Conservation (phyloP, 768 basidiomycete genomes). For the Boletales sp. region DNA sequence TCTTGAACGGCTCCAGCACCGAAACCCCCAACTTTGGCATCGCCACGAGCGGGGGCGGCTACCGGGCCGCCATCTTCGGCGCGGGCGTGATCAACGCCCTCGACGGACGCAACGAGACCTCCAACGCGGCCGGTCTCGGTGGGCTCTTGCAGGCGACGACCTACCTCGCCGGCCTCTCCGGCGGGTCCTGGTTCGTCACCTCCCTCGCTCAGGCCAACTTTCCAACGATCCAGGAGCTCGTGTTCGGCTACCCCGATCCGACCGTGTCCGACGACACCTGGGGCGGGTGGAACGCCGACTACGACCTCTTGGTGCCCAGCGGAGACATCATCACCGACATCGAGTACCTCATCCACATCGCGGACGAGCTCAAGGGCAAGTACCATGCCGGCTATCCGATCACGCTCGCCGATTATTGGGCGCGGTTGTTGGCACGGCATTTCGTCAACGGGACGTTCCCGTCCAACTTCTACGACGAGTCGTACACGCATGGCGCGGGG, state of each 20-base stretch:
- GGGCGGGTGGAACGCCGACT: slow-evolving; percentile 33
- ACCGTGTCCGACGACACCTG: slow-evolving; percentile 20
- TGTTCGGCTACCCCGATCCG: slow-evolving; percentile 28
- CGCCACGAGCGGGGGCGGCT: slow-evolving; percentile 54
- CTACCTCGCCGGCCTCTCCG: slow-evolving; percentile 52
- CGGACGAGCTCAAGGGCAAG: slow-evolving; percentile 29
- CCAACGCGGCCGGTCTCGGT: slow-evolving; percentile 40
- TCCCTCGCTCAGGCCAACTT: slow-evolving; percentile 42
- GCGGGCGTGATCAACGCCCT: slow-evolving; percentile 49
- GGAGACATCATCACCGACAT: slow-evolving; percentile 11
- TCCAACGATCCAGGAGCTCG: slow-evolving; percentile 36
- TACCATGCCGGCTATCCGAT: slow-evolving; percentile 27
- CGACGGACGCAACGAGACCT: slow-evolving; percentile 46
- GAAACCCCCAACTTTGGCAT: slow-evolving; percentile 41
- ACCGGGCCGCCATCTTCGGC: slow-evolving; percentile 52
- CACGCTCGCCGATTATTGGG: slow-evolving; percentile 30
- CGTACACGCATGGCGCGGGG: slow-evolving; percentile 32
- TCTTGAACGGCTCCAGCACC: slow-evolving; percentile 21
- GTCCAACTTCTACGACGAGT: slow-evolving; percentile 28
- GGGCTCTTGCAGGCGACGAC: slow-evolving; percentile 52
- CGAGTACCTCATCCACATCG: slow-evolving; percentile 16
- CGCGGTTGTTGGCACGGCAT: slow-evolving; percentile 31
- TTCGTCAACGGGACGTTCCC: slow-evolving; percentile 37
- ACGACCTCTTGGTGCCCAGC: slow-evolving; percentile 19
- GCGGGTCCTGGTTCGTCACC: slow-evolving; percentile 38